These are phyloP conservation scores for Puccinia horiana DNA, from an alignment of 1,284 basidiomycete species.

Conservation along the genomic window DNA sequence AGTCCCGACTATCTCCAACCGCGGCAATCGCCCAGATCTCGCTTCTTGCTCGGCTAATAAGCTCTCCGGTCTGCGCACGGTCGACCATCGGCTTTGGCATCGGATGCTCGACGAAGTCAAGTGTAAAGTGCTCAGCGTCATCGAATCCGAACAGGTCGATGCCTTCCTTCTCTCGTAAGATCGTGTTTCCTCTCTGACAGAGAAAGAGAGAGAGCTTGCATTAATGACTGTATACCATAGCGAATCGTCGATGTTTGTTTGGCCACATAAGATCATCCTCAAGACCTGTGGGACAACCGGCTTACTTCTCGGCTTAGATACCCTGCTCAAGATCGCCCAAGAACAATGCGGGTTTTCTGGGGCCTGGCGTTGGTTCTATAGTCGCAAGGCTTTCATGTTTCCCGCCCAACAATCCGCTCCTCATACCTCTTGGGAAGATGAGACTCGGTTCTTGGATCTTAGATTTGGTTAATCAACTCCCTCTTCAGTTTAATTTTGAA, in stretches of 20 bases:
- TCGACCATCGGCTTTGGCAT: constrained; percentile 82
- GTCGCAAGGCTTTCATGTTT: constrained; percentile 98
- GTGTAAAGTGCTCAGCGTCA: constrained; percentile 90
- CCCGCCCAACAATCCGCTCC: constrained; percentile 92
- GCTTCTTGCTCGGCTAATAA: constrained; percentile 51
- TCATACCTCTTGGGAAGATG: constrained; percentile 90
- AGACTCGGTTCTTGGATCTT: constrained; percentile 85
- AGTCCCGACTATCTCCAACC: constrained; percentile 61
- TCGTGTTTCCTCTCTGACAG: neutral
- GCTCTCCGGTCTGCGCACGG: constrained; percentile 70
- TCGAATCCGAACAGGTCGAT: constrained; percentile 83
- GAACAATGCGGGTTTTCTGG: constrained; percentile 72
- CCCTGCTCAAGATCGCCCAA: constrained; percentile 85
- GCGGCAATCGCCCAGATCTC: constrained; percentile 59
- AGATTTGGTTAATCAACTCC: constrained; percentile 67
- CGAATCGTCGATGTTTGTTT: constrained; percentile 96
- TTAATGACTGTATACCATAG: constrained; percentile 63
- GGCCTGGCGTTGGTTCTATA: constrained; percentile 90
- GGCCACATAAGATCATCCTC: constrained; percentile 91
- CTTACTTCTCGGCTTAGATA: constrained; percentile 87
- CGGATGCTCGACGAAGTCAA: constrained; percentile 95
- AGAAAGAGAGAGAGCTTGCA: neutral
- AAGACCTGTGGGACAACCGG: constrained; percentile 99
- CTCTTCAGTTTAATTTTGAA: no score
- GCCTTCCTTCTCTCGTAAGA: constrained; percentile 91